Base-by-base conservation (phyloP, 1,284 basidiomycete species). In the Waitea zeae region DNA sequence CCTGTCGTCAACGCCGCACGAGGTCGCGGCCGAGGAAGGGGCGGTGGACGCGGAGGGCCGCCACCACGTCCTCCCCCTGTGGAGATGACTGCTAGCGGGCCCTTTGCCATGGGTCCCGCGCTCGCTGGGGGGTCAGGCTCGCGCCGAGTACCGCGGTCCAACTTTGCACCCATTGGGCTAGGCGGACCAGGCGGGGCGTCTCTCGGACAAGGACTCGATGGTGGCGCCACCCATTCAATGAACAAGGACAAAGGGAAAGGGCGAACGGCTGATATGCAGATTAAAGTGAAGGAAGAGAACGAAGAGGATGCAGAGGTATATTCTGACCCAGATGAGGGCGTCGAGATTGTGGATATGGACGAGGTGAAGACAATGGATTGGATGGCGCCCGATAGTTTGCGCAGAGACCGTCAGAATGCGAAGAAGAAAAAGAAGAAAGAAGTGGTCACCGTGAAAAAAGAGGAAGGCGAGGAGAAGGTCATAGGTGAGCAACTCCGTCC, bases 321-420 rank as follows among this genome's bases (percentile, higher is more conserved):
- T 53, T 88, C 84, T n/a, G 86, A 89, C 43, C 75, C 80, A 17
- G 86, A 89, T 47, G 82, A 86, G 37, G 81, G 80, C 6, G 71
- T 80, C n/a, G 77, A 81, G 49, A 82, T 88, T 36, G 64, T 95
- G 34, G 88, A 93, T 48, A 86, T 95, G 62, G 77, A 82, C 37
- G 64, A 77, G 38, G 78, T 95, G 11, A 61, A 69, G 30, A 59
- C 68, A 38, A 72, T 93, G 64, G 83, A 88, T 49, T 89, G 80
- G 66, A 83, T 83, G 64, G 88, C 88, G 2, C 88, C 88, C 1
- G 86, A 89, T 44, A 74, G 68, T 38, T 49, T 92, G 38, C 64
- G 62, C 35, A 26, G 7, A n/a, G 7, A n/a, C 22, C 7, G 7
- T 7, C 72, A 74, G 44, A 59, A 55, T 28, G 56, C 56, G n/a